A percentile compares a stretch with the other conserved stretches of the same genome.
Conservation (phyloP, 768 basidiomycete genomes). For the Russula foetens region DNA sequence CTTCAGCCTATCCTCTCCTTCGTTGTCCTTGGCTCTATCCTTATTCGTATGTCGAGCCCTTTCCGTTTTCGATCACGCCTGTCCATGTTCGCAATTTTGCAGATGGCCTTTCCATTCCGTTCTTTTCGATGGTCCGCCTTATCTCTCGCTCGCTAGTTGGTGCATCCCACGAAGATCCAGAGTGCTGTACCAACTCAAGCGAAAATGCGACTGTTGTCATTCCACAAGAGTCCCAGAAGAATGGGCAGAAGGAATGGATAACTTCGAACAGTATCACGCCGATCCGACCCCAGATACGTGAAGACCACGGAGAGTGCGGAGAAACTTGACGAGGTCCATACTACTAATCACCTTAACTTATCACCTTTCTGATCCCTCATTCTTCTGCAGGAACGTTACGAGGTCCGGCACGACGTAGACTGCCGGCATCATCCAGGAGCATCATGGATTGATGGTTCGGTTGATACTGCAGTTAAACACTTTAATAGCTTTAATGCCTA, state of each 20-base stretch:
- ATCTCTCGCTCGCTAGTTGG: constrained; percentile 8
- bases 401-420: not conserved
- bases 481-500: not conserved
- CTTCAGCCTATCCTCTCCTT: constrained; percentile 85
- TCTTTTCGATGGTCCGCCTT: constrained; percentile 34
- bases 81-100: not conserved
- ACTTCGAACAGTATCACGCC: too few species aligned
- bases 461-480: not conserved
- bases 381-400: not conserved
- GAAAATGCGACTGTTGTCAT: not conserved
- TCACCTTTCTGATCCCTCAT: not conserved
- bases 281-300: not conserved
- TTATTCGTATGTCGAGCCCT: constrained; percentile 47
- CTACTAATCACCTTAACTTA: not conserved
- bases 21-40: constrained; percentile 77
- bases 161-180: not conserved
- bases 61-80: not conserved
- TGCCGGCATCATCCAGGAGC: not conserved
- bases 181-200: not conserved
- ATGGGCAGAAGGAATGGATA: too few species aligned
- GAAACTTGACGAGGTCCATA: not conserved
- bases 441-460: not conserved
- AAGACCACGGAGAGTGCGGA: not conserved
- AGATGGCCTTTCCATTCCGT: constrained; percentile 45
- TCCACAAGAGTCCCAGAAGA: not conserved